phyloP scores from a whole-genome alignment of 805 yeast species.

The Starmerella gropengiesseri region DNA sequence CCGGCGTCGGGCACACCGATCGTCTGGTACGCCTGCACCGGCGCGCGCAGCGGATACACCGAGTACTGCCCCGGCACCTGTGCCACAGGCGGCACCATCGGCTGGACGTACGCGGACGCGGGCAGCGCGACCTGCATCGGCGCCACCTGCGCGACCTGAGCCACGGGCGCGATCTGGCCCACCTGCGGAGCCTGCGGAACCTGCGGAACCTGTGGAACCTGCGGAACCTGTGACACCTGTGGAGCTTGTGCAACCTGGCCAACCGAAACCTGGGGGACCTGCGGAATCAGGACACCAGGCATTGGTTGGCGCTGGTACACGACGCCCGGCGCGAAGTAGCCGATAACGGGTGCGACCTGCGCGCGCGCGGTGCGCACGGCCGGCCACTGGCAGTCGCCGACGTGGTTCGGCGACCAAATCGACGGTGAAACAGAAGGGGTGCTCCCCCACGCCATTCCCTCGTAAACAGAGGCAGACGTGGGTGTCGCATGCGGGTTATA shows the following conservation, averaged over 20 bases:
- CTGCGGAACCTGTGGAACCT: neutral
- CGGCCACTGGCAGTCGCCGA: conserved; percentile 6
- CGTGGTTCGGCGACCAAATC: conserved; percentile 21
- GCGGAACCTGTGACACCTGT: neutral
- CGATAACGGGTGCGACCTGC: conserved; percentile 1
- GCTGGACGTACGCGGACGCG: neutral
- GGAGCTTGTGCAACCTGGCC: too few relatives aligned
- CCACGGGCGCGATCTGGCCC: neutral
- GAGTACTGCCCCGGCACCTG: conserved; percentile 12
- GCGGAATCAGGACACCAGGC: neutral
- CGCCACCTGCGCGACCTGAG: conserved; percentile 1
- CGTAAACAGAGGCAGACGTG: conserved; percentile 3
- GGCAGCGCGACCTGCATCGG: neutral
- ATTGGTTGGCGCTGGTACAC: neutral
- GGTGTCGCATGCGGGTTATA: conserved; percentile 15
- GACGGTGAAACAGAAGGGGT: conserved; percentile 16
- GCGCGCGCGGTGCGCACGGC: conserved; percentile 2
- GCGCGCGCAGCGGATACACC: conserved; percentile 11
- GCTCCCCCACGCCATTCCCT: conserved; percentile 12
- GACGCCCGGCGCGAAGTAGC: neutral
- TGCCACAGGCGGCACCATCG: conserved; percentile 9
- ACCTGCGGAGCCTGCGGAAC: neutral
- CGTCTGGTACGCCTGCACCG: conserved; percentile 12
- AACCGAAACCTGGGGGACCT: too few relatives aligned
- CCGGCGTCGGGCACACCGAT: conserved; percentile 13